Evolutionary conservation across 306 rosid species (phyloP).

Genomic region (Comarum palustre): DNA sequence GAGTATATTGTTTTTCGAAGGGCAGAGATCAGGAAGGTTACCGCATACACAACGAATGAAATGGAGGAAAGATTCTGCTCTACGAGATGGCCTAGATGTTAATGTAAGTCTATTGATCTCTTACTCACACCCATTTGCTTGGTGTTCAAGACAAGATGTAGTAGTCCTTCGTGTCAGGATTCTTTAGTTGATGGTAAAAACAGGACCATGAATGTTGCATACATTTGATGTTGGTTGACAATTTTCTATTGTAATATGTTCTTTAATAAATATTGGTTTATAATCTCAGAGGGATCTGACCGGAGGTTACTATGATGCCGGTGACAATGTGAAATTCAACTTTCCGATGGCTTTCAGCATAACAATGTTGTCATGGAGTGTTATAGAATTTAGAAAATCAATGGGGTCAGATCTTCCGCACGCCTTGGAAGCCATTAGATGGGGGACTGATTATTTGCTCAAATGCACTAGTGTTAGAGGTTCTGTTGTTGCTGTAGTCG

Average conservation of each 20-base stretch:
- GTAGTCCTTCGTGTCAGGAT: too few relatives aligned
- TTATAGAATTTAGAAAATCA: slow-evolving; percentile 40
- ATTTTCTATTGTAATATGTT: not conserved
- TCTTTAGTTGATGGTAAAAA: not conserved
- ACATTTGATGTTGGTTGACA: not conserved
- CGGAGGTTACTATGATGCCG: slow-evolving; percentile 56
- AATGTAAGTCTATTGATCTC: not conserved
- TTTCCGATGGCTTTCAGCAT: slow-evolving; percentile 57
- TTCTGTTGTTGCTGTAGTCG: slow-evolving; percentile 41
- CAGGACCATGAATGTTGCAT: not conserved
- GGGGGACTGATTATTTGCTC: slow-evolving; percentile 47
- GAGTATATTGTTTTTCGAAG: slow-evolving; percentile 15
- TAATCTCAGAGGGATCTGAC: slow-evolving; percentile 39
- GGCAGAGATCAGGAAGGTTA: slow-evolving; percentile 18
- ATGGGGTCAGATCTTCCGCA: slow-evolving; percentile 35
- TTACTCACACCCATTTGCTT: not conserved
- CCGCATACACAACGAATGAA: slow-evolving; percentile 5
- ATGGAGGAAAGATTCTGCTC: slow-evolving; percentile 21
- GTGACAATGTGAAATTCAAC: slow-evolving; percentile 58
- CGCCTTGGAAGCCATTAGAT: slow-evolving; percentile 40
- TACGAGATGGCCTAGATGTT: slow-evolving; percentile 1
- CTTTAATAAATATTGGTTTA: not conserved
- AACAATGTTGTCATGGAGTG: slow-evolving; percentile 55
- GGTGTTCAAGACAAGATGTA: not conserved
- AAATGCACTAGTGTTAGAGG: slow-evolving; percentile 41